Percentiles rank a stretch among this genome's conserved stretches.
These are phyloP conservation scores for Sistotremastrum niveocremeum DNA, from an alignment of 768 basidiomycete genomes.

Conservation along the genomic window DNA sequence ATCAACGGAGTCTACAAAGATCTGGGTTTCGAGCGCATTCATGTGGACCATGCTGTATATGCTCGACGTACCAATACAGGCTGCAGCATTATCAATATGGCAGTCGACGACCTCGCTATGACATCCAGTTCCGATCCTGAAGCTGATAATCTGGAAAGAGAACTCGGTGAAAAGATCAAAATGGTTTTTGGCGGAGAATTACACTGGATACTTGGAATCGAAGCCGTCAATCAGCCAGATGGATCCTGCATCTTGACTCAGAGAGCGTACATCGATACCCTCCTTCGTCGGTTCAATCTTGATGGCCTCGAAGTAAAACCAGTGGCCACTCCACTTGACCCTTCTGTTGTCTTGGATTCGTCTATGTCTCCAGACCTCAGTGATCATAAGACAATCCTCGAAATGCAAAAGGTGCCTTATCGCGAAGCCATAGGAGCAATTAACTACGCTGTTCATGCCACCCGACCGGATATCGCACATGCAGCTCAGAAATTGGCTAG, in stretches of 20 bases:
- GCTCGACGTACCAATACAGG: constrained; percentile 5
- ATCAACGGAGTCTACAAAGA: constrained; percentile 15
- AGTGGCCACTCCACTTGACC: too few species aligned
- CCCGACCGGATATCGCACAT: constrained; percentile 18
- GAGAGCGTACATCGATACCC: too few species aligned
- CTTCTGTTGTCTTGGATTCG: too few species aligned
- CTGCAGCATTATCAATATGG: constrained; percentile 17
- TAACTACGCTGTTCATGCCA: constrained; percentile 16
- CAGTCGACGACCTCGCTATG: constrained; percentile 22
- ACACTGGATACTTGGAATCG: too few species aligned
- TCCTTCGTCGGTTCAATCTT: too few species aligned
- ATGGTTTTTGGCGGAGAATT: too few species aligned
- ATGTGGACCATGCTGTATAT: constrained; percentile 23
- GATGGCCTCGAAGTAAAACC: too few species aligned
- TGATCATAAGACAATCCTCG: not conserved
- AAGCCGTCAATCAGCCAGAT: too few species aligned
- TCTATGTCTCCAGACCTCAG: too few species aligned
- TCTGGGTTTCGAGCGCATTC: constrained; percentile 18
- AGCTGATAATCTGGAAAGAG: constrained; percentile 14
- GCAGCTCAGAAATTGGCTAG: constrained; percentile 13
- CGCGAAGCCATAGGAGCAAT: constrained; percentile 16
- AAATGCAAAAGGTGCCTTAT: constrained; percentile 10
- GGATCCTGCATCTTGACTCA: too few species aligned
- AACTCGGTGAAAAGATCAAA: too few species aligned
- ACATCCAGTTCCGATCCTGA: constrained; percentile 5